phyloP scores from a whole-genome alignment of 1,284 basidiomycete genomes.

The Microbotryomycetes sp. region DNA sequence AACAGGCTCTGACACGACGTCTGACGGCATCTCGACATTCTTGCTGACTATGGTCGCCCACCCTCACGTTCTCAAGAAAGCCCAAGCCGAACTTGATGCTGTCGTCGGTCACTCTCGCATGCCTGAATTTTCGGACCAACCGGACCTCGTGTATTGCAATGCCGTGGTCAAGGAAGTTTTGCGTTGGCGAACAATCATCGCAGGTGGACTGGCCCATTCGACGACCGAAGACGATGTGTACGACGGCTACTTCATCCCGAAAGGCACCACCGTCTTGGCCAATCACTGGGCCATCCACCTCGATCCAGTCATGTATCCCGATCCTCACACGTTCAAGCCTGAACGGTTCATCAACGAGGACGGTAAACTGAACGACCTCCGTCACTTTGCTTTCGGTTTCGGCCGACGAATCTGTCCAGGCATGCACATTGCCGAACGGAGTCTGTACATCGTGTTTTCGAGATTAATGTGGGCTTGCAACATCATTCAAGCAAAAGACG shows the following conservation, averaged over 20 bases:
- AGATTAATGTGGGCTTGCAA: constrained; percentile 28
- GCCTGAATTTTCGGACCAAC: constrained; percentile 37
- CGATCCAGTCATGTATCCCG: constrained; percentile 29
- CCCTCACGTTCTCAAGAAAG: constrained; percentile 19
- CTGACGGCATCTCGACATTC: constrained; percentile 31
- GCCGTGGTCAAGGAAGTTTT: constrained; percentile 38
- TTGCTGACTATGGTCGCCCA: constrained; percentile 24
- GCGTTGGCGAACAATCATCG: constrained; percentile 39
- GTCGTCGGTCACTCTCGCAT: constrained; percentile 34
- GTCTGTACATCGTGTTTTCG: constrained; percentile 30
- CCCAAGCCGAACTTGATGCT: constrained; percentile 37
- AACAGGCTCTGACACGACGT: constrained; percentile 31
- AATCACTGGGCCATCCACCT: constrained; percentile 38
- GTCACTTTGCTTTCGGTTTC: constrained; percentile 37
- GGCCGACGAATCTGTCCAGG: constrained; percentile 32
- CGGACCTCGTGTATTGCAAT: constrained; percentile 34
- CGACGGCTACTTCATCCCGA: constrained; percentile 37
- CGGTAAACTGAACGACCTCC: constrained; percentile 28
- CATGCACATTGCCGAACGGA: constrained; percentile 31
- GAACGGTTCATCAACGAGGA: constrained; percentile 24
- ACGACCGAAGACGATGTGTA: constrained; percentile 38
- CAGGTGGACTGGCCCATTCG: constrained; percentile 36
- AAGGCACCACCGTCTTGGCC: constrained; percentile 37
- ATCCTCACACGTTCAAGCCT: constrained; percentile 24
- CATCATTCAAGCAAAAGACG: constrained; percentile 13